Conservation (phyloP, 116 monocot species). For the Posidonia oceanica region DNA sequence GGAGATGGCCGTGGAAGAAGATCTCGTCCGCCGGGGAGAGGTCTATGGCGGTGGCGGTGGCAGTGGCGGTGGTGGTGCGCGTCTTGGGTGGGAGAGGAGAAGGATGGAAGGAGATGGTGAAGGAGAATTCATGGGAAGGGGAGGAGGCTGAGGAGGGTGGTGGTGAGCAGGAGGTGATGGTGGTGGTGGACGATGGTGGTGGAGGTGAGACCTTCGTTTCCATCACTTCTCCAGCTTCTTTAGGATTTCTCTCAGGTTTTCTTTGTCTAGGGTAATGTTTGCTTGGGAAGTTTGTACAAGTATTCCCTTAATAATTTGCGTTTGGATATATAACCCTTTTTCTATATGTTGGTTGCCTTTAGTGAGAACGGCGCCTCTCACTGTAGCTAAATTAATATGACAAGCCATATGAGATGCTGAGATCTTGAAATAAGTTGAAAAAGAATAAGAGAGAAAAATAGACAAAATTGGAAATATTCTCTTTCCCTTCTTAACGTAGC, state of each 20-base stretch:
- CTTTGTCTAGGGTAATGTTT: too few relatives aligned
- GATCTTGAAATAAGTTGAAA: too few relatives aligned
- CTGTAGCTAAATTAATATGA: too few relatives aligned
- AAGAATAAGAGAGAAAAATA: too few relatives aligned
- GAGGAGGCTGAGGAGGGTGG: slow-evolving; percentile 14
- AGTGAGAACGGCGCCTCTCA: too few relatives aligned
- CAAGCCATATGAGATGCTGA: too few relatives aligned
- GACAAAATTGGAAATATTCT: too few relatives aligned
- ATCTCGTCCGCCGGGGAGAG: slow-evolving; percentile 41
- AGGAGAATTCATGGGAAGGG: slow-evolving; percentile 34
- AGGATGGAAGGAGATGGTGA: slow-evolving; percentile 31
- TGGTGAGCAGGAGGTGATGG: background rate
- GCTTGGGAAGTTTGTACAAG: background rate
- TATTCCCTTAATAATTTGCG: too few relatives aligned
- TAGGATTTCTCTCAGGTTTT: background rate
- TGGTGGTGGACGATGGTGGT: background rate
- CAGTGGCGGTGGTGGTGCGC: background rate
- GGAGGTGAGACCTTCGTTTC: background rate
- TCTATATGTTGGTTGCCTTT: too few relatives aligned
- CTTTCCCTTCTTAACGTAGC: too few relatives aligned
- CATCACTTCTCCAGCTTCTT: background rate
- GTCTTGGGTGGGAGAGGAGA: slow-evolving; percentile 7
- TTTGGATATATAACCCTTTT: too few relatives aligned
- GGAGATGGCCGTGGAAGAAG: slow-evolving; percentile 58
- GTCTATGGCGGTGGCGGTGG: slow-evolving; percentile 9